These are phyloP conservation scores for Tetrapisispora taiwanensis DNA, from an alignment of 805 yeast genomes.

Conservation along the genomic window DNA sequence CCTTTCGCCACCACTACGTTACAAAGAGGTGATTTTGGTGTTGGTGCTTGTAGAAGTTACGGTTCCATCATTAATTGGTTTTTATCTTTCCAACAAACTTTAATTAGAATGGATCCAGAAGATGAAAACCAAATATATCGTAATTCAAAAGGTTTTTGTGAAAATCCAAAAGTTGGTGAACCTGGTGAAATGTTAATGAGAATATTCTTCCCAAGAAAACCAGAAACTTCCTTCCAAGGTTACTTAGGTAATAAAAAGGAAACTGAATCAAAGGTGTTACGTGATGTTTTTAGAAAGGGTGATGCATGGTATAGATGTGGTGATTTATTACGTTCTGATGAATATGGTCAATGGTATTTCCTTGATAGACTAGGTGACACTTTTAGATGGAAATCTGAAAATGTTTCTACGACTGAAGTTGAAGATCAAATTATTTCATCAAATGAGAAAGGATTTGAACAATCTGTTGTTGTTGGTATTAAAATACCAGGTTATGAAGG, in stretches of 20 bases:
- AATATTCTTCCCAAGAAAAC: conserved; percentile 50
- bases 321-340: conserved; percentile 64
- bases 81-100: conserved; percentile 43
- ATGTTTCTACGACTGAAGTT: conserved; percentile 88
- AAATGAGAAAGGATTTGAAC: conserved; percentile 35
- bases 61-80: conserved; percentile 49
- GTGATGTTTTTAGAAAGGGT: conserved; percentile 69
- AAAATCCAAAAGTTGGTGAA: conserved; percentile 43
- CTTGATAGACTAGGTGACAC: conserved; percentile 93
- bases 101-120: conserved; percentile 71
- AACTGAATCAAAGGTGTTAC: conserved; percentile 62
- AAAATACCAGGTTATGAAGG: conserved; percentile 85
- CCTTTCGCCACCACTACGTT: conserved; percentile 79
- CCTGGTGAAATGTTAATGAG: conserved; percentile 85
- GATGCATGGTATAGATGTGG: conserved; percentile 91
- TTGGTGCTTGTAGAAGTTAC: conserved; percentile 81
- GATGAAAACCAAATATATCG: conserved; percentile 66
- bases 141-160: conserved; percentile 57
- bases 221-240: conserved; percentile 80
- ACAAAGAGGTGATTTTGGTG: conserved; percentile 69
- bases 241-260: conserved; percentile 74
- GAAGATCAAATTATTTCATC: conserved; percentile 53
- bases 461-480: conserved; percentile 80
- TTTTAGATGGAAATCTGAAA: conserved; percentile 93
- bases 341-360: conserved; percentile 62